These are phyloP conservation scores for Metschnikowia similis DNA, from an alignment of 805 yeast species.

Conservation along the genomic window DNA sequence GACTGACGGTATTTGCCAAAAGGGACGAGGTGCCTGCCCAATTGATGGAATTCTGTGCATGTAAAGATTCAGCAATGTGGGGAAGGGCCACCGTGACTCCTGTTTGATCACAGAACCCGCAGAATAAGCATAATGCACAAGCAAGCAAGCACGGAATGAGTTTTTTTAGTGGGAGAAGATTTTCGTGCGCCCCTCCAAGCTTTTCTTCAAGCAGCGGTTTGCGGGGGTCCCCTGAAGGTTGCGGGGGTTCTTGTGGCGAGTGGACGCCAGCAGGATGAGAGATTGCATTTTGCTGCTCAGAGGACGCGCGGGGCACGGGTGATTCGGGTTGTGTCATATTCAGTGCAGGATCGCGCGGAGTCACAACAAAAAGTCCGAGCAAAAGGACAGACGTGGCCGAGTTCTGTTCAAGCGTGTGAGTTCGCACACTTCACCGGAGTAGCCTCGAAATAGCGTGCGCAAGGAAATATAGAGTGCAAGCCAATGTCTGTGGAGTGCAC, in stretches of 20 bases:
- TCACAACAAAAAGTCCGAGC: neutral
- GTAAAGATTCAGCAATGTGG: conserved; percentile 42
- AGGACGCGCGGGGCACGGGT: neutral
- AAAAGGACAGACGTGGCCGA: neutral
- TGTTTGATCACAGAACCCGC: conserved; percentile 48
- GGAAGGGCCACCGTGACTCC: conserved; percentile 48
- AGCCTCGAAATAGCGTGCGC: no score
- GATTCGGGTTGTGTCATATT: neutral
- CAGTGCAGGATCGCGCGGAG: neutral
- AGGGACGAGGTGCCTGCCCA: conserved; percentile 76
- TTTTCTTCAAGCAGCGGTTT: conserved; percentile 19
- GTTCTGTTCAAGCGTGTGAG: neutral
- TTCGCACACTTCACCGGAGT: no score
- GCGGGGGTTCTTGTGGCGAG: neutral
- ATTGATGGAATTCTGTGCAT: conserved; percentile 45
- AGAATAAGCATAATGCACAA: conserved; percentile 36
- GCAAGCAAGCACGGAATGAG: conserved; percentile 35
- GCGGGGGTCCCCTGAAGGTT: neutral
- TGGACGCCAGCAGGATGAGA: neutral
- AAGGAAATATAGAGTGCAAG: no score
- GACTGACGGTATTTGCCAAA: conserved; percentile 67
- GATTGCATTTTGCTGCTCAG: conserved; percentile 1
- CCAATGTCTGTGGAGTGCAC: no score
- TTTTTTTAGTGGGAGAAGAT: conserved; percentile 35
- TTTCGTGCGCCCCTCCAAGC: conserved; percentile 40